A percentile compares a stretch with the other conserved stretches of the same genome.
These are phyloP conservation scores for Calonectria pteridis DNA, from an alignment of 2,329 filamentous ascomycete genomes.

Conservation along the genomic window DNA sequence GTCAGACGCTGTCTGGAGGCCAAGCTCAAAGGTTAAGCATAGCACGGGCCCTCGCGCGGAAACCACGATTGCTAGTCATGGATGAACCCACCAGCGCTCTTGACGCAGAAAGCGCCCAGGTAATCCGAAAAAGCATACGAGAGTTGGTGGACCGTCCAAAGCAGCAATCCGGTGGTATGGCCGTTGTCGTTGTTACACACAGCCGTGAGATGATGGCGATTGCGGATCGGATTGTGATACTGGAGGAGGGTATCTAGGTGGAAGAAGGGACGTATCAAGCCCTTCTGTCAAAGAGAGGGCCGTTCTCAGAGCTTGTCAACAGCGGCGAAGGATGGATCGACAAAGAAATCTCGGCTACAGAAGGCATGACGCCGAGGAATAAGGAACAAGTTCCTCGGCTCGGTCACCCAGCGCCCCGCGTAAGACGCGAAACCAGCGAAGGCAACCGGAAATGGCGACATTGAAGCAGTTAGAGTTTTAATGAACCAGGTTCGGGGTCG, in stretches of 20 bases:
- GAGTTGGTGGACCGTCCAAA: constrained; percentile 58
- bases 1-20: constrained; percentile 80
- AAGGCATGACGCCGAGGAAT: not conserved
- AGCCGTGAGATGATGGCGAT: constrained; percentile 87
- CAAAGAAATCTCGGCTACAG: not conserved
- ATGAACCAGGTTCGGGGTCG: not conserved
- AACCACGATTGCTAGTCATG: constrained; percentile 79
- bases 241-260: constrained; percentile 76
- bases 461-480: not conserved
- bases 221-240: constrained; percentile 78
- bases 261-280: constrained; percentile 76
- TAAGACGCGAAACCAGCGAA: not conserved
- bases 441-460: not conserved
- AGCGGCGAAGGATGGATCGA: constrained; percentile 35
- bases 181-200: constrained; percentile 87
- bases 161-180: constrained; percentile 59
- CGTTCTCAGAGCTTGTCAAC: constrained; percentile 63
- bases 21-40: constrained; percentile 87
- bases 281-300: constrained; percentile 60
- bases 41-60: constrained; percentile 80
- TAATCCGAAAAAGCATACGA: constrained; percentile 73
- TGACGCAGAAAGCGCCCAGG: constrained; percentile 75
- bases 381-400: not conserved
- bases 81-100: constrained; percentile 91
- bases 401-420: not conserved